Evolutionary conservation across 768 basidiomycete genomes (phyloP).

Genomic region (Lentinus brumalis): DNA sequence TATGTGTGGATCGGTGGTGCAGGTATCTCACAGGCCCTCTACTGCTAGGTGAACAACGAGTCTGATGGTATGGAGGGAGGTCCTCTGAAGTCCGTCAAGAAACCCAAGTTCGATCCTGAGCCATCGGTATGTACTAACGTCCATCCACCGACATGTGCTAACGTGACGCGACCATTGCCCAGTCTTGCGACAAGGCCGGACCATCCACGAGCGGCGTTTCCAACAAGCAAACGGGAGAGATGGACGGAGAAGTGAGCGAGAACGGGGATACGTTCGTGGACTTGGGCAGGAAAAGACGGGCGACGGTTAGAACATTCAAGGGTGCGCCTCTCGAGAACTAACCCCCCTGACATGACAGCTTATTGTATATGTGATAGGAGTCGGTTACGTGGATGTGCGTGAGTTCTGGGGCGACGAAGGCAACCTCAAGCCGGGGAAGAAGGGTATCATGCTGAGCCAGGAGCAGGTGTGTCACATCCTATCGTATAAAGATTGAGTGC

Average conservation of each 20-base stretch:
- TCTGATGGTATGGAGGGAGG: too few relatives aligned
- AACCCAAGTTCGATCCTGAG: too few relatives aligned
- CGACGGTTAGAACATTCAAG: conserved; percentile 53
- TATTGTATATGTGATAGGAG: too few relatives aligned
- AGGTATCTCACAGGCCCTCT: too few relatives aligned
- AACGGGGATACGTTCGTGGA: conserved; percentile 62
- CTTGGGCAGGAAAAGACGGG: conserved; percentile 73
- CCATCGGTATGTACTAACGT: too few relatives aligned
- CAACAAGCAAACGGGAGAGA: neutral
- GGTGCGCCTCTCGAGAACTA: conserved; percentile 29
- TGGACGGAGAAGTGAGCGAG: conserved; percentile 26
- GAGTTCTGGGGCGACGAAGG: conserved; percentile 61
- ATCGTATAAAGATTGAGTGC: neutral
- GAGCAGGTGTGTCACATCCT: conserved; percentile 57
- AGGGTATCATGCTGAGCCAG: conserved; percentile 66
- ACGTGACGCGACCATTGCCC: too few relatives aligned
- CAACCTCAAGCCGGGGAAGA: conserved; percentile 77
- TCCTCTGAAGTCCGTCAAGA: too few relatives aligned
- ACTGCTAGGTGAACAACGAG: too few relatives aligned
- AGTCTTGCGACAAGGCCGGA: too few relatives aligned
- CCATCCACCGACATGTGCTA: too few relatives aligned
- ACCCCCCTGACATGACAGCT: conserved; percentile 43
- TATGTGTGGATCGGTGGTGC: too few relatives aligned
- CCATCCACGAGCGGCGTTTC: too few relatives aligned
- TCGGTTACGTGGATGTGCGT: conserved; percentile 74